Evolutionary conservation across 306 rosid genomes (phyloP), one percentile per base, ranked within the genome.

Genomic region (Cyamopsis tetragonoloba): DNA sequence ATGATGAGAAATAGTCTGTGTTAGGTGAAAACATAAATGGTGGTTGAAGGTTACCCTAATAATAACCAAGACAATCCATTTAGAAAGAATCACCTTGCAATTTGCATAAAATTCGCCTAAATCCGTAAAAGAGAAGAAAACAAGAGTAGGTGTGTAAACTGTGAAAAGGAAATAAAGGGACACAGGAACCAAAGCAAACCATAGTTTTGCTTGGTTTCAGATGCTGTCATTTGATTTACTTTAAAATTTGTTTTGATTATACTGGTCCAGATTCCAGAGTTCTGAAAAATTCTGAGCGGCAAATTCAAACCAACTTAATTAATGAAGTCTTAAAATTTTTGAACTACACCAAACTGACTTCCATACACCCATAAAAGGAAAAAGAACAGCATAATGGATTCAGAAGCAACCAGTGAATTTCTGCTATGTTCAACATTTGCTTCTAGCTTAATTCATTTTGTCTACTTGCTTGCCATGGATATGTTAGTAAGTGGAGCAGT

Each of bases 361-460:
- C 68, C 22, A 7, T 31, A 42, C 44, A 23, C 66, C 66, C 41
- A 43, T 53, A 10, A 13, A 22, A 54, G 31, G 38, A 62, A 62
- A 12, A 42, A 49, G 28, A 69, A 55, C 6, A 17, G 49, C 41
- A 12, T 39, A 39, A 46, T 62, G 65, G 62, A 63, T 15, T 74
- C 73, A 37, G 49, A 60, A 70, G 63, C 47, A 78, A 60, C 66
- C 17, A 32, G 70, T 43, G 34, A 32, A 74, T 30, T 11, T 43
- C 15, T 5, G 57, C 43, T 30, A 51, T 28, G 18, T 13, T 55
- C 39, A 24, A 54, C 30, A 22, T 66, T 18, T 47, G 19, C 68
- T 64, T 39, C 62, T 37, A 46, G 57, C 54, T 56, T 31, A 15
- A 63, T 42, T 49, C 15, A 57, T 73, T 75, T 28, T n/a, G 51